These are phyloP conservation scores for Penicillium coprophilum DNA, from an alignment of 495 filamentous ascomycete genomes.

Conservation along the genomic window DNA sequence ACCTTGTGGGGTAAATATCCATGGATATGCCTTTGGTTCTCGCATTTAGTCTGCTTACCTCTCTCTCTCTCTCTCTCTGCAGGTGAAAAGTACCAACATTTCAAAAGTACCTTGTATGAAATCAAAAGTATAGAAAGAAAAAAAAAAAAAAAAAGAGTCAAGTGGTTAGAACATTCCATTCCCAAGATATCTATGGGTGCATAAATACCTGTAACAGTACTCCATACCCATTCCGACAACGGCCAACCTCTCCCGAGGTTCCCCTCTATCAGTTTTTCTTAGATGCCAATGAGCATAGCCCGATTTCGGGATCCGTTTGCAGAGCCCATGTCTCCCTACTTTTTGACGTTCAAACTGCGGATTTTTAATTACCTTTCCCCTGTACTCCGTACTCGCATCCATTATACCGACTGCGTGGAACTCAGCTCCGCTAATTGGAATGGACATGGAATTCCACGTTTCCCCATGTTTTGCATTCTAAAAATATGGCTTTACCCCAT, in stretches of 20 bases:
- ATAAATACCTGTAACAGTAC: conserved; percentile 2
- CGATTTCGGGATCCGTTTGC: conserved; percentile 36
- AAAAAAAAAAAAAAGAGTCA: neutral
- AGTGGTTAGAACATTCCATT: neutral
- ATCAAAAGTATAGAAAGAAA: neutral
- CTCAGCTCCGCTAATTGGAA: neutral
- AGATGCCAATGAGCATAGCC: conserved; percentile 14
- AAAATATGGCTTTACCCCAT: neutral
- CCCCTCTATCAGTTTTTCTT: conserved; percentile 5
- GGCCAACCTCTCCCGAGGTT: conserved; percentile 32
- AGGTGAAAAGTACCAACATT: neutral
- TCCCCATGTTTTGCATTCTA: neutral
- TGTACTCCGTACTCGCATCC: too few species aligned
- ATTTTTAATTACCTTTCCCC: too few species aligned
- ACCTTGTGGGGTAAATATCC: conserved; percentile 19
- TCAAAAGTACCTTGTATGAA: neutral
- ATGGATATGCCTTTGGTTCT: conserved; percentile 16
- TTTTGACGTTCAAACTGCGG: conserved; percentile 27
- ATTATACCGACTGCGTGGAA: too few species aligned
- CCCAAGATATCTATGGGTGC: neutral
- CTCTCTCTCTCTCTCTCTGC: neutral
- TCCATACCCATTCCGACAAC: conserved; percentile 34
- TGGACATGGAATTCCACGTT: neutral
- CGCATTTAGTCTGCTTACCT: neutral
- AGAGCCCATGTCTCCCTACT: conserved; percentile 26